phyloP scores from a whole-genome alignment of 2,329 filamentous ascomycete genomes.

The Geosmithia flava region DNA sequence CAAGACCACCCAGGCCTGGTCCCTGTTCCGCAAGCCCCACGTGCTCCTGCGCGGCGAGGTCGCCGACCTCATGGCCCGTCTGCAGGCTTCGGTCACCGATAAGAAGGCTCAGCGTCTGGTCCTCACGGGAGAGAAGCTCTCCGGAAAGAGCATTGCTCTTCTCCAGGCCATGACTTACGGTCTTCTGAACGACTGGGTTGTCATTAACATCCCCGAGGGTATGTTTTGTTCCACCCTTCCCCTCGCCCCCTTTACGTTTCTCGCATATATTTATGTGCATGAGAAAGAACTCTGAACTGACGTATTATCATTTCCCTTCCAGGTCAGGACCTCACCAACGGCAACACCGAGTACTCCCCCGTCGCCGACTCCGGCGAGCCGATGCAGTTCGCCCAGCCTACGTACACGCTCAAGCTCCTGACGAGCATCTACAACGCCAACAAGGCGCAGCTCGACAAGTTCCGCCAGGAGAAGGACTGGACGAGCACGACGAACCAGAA shows the following conservation, averaged over 20 bases:
- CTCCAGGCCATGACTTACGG: conserved; percentile 76
- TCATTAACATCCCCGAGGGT: conserved; percentile 86
- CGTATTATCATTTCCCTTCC: neutral
- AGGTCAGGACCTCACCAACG: conserved; percentile 75
- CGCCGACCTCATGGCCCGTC: conserved; percentile 52
- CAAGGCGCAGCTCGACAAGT: conserved; percentile 42
- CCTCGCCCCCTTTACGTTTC: neutral
- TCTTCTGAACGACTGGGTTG: conserved; percentile 74
- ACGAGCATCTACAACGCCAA: conserved; percentile 64
- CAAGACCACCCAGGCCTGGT: conserved; percentile 82
- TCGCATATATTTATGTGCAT: neutral
- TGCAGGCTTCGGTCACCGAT: conserved; percentile 40
- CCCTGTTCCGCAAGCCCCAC: conserved; percentile 70
- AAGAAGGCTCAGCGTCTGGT: conserved; percentile 51
- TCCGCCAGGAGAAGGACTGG: conserved; percentile 31
- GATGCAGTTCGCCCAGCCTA: conserved; percentile 62
- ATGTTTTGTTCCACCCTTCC: conserved; percentile 15
- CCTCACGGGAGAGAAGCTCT: conserved; percentile 58
- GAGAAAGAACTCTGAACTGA: neutral
- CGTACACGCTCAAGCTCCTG: conserved; percentile 65
- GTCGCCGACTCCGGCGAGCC: conserved; percentile 43
- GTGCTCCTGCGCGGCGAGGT: conserved; percentile 69
- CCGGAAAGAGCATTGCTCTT: conserved; percentile 79
- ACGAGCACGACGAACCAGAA: conserved; percentile 28
- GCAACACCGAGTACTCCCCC: conserved; percentile 67